Evolutionary conservation across 306 rosid species (phyloP).

Genomic region (Trifolium pratense): DNA sequence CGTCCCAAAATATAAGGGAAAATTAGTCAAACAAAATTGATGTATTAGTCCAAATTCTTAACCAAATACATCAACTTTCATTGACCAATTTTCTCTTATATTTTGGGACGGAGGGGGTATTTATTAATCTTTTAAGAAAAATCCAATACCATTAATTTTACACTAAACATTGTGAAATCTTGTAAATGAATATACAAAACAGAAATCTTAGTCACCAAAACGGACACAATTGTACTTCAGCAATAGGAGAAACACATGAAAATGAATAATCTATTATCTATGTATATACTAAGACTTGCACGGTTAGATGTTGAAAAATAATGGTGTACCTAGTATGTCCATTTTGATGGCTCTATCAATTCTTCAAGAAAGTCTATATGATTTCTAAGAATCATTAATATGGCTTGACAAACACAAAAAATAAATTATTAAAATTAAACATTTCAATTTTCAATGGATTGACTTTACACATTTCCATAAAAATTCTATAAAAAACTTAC

Average conservation of each 20-base stretch:
- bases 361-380: constrained; percentile 47
- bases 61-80: too few species aligned
- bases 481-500: too few species aligned
- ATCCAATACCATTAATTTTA: constrained; percentile 17
- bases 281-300: constrained; percentile 41
- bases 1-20: too few species aligned
- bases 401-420: background rate
- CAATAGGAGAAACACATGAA: constrained; percentile 12
- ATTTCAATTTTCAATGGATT: too few species aligned
- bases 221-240: constrained; percentile 20
- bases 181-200: constrained; percentile 1
- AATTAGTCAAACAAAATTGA: too few species aligned
- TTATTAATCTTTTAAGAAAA: background rate
- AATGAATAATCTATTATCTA: constrained; percentile 28
- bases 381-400: constrained; percentile 24
- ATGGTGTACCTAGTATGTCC: constrained; percentile 33
- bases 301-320: constrained; percentile 40
- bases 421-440: background rate
- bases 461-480: too few species aligned
- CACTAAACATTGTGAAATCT: constrained; percentile 27
- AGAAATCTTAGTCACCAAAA: constrained; percentile 25
- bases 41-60: too few species aligned
- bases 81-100: too few species aligned
- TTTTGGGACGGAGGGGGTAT: too few species aligned
- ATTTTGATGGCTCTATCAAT: constrained; percentile 43